Evolutionary conservation across 371 early-diverging fungal genomes (phyloP).

Genomic region (Actinomucor elegans): DNA sequence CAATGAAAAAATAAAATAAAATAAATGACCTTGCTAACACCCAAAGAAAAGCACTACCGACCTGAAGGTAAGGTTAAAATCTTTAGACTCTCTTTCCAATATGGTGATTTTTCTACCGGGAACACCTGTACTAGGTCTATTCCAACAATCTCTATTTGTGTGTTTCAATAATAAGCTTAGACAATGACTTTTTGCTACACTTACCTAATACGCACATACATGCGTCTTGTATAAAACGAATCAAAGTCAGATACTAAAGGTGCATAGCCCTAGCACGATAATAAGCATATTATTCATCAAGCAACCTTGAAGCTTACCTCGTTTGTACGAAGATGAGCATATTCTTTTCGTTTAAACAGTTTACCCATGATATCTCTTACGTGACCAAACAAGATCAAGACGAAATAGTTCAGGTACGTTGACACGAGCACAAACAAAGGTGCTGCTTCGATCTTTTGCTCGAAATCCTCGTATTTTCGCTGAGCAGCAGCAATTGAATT

Average conservation of each 20-base stretch:
- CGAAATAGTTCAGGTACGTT: constrained; percentile 94
- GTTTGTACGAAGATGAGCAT: constrained; percentile 67
- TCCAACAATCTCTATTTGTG: constrained; percentile 64
- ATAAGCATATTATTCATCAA: not conserved
- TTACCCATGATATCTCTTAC: constrained; percentile 88
- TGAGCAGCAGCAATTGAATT: constrained; percentile 51
- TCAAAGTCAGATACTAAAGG: constrained; percentile 94
- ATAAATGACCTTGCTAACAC: constrained; percentile 74
- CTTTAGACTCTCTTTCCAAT: constrained; percentile 29
- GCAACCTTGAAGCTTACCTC: constrained; percentile 45
- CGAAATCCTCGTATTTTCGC: constrained; percentile 42
- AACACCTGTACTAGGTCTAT: constrained; percentile 27
- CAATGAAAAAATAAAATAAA: not conserved
- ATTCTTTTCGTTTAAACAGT: constrained; percentile 67
- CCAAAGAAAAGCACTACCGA: constrained; percentile 24
- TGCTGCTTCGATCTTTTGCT: constrained; percentile 52
- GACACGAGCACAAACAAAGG: constrained; percentile 82
- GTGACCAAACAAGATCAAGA: constrained; percentile 94
- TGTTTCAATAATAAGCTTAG: constrained; percentile 64
- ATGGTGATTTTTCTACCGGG: constrained; percentile 26
- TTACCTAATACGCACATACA: constrained; percentile 89
- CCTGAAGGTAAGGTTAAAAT: constrained; percentile 25
- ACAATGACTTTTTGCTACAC: constrained; percentile 54
- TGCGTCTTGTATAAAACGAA: constrained; percentile 95
- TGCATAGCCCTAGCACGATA: constrained; percentile 73